Base-by-base conservation (phyloP, 441 rosid genomes). In the Mallotus japonicus region DNA sequence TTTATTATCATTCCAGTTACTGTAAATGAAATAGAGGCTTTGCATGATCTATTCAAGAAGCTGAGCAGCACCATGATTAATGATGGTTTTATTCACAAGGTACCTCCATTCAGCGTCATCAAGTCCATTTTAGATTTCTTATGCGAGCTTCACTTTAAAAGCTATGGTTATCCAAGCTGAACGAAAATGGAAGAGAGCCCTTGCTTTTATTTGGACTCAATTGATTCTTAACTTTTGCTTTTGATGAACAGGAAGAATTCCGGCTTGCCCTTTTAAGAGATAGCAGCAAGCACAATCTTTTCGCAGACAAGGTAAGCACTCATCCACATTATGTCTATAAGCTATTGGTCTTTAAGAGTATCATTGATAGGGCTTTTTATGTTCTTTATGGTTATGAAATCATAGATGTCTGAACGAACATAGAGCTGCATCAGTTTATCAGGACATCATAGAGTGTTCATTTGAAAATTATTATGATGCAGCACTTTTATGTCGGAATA, bases 11-110 rank as follows among this genome's bases (percentile, higher is more conserved):
- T 72, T 78, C 17, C 83, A 88, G 95, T 90, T 81, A 76, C 84
- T 12, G 85, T 85, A 79, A 87, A 84, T 77, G 95, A 90, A 85
- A 84, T 90, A 46, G 90, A 88, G 76, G 92, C 92, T 69, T 77
- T 90, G 75, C 73, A 84, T 72, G 85, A 83, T 67, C 77, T 90
- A 69, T 90, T 90, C 83, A 90, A 88, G 89, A 86, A 85, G 80
- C 69, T 88, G 77, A 88, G 95, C 80, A 65, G 87, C 62, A 72
- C 85, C 67, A 75, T 89, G 71, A 17, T 67, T 47, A 81, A 88
- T 0, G 95, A 90, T 71, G 84, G 82, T 60, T 77, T 73, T 49
- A 84, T 90, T 79, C 86, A 84, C 81, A 90, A 85, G 88, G 95
- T 86, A 82, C 56, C 58, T 75, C 53, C 69, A 44, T 65, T 51